Conservation (phyloP, 106 monocot genomes). For the Vanilla planifolia region DNA sequence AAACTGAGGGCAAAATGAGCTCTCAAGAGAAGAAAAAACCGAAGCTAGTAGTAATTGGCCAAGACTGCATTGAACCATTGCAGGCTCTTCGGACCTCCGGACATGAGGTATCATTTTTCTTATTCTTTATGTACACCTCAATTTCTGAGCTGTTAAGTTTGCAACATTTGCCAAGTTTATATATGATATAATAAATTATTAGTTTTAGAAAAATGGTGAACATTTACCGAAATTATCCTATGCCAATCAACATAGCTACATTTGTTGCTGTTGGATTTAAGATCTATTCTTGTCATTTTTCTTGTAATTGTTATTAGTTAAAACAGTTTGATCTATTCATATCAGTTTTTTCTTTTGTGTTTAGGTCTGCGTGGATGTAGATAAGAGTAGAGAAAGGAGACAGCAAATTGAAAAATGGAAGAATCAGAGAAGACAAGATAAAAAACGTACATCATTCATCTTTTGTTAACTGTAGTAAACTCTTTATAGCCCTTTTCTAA, state of each 20-base stretch:
- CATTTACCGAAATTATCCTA: too few relatives aligned
- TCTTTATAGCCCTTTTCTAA: background rate
- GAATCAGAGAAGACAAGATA: conserved; percentile 2
- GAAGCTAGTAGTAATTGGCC: conserved; percentile 72
- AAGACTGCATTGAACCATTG: conserved; percentile 81
- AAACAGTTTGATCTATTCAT: background rate
- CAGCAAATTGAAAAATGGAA: background rate
- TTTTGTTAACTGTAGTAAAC: background rate
- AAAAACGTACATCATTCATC: background rate
- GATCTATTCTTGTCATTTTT: background rate
- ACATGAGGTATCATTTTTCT: conserved; percentile 52
- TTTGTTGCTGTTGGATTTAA: background rate
- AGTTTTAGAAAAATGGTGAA: too few relatives aligned
- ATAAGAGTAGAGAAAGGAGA: conserved; percentile 2
- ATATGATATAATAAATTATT: too few relatives aligned
- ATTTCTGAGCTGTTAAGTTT: background rate
- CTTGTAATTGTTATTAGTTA: background rate
- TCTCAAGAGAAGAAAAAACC: conserved; percentile 27
- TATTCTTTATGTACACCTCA: background rate
- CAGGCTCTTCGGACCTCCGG: conserved; percentile 79
- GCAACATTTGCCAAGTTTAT: too few relatives aligned
- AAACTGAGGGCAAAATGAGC: conserved; percentile 7
- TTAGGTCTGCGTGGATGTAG: conserved; percentile 3
- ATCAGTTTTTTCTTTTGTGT: background rate
- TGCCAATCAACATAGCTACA: too few relatives aligned